These are phyloP conservation scores for Calonectria ilicicola DNA, from an alignment of 2,329 filamentous ascomycete genomes.

Conservation along the genomic window DNA sequence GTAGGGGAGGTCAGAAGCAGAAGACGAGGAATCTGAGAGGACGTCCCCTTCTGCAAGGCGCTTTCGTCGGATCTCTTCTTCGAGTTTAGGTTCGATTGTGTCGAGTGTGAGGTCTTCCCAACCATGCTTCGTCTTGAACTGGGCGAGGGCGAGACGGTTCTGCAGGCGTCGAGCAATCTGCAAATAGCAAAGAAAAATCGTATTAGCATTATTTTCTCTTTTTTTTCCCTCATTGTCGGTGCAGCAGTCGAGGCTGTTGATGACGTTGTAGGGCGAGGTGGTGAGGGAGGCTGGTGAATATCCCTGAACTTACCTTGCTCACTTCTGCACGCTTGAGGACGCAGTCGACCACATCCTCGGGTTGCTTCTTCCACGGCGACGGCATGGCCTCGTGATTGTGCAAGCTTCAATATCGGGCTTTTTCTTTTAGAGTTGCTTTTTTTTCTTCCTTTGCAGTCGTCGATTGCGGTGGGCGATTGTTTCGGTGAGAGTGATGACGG, in stretches of 20 bases:
- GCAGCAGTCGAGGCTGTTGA: not conserved
- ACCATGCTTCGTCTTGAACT: conserved; percentile 96
- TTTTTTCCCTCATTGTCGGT: not conserved
- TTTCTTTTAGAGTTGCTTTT: not conserved
- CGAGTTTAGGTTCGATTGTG: conserved; percentile 85
- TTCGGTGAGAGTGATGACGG: not conserved
- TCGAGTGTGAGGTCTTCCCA: conserved; percentile 92
- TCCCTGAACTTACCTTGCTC: conserved; percentile 71
- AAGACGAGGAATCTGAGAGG: conserved; percentile 88
- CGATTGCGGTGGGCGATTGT: conserved; percentile 7
- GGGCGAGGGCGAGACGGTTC: conserved; percentile 93
- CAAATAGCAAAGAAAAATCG: conserved; percentile 31
- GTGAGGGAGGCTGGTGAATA: conserved; percentile 14
- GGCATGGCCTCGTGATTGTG: conserved; percentile 59
- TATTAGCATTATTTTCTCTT: conserved; percentile 29
- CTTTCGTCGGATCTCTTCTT: conserved; percentile 82
- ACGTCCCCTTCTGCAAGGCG: conserved; percentile 78
- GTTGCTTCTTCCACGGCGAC: conserved; percentile 72
- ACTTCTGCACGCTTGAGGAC: conserved; percentile 80
- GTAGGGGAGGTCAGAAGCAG: conserved; percentile 81
- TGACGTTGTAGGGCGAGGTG: not conserved
- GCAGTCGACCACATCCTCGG: conserved; percentile 74
- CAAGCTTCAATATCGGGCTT: conserved; percentile 31
- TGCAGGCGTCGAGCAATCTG: conserved; percentile 95
- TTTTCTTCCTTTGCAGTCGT: not conserved